Base-by-base conservation (phyloP, 2,329 filamentous ascomycete genomes). In the Colletotrichum sp. region DNA sequence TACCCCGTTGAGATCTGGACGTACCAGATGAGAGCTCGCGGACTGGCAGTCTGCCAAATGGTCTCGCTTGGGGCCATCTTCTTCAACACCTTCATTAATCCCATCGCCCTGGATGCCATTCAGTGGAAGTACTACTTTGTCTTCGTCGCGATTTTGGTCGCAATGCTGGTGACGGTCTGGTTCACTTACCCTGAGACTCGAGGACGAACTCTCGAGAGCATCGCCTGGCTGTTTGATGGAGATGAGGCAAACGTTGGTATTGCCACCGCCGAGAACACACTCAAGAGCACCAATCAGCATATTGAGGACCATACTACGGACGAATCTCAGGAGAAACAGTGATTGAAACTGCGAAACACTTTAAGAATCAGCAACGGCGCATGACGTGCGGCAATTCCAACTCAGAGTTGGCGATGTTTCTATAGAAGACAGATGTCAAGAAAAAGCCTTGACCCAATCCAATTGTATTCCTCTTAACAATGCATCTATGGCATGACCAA, bases 131-230 rank as follows among this genome's bases (percentile, higher is more conserved):
- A 87, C 74, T 88, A 87, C 76, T 85, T 88, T 8, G 81, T 81
- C 2, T 85, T 87, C 61, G 85, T 88, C 77, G 81, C 86, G 34
- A 71, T 67, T 28, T 78, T 84, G 92, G 93, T 96, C 64, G 66
- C n/a, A 15, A 71, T 74, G 55, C 32, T 64, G 8, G 13, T 74
- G 9, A 43, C 61, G 8, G 52, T 77, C 2, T 79, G 69, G 43
- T 79, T 78, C 26, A 65, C 65, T 1, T 75, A 78, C 38, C 76
- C 78, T 3, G 78, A 80, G 26, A 79, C 77, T 2, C 48, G 70
- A 3, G 74, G 77, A 4, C 72, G 72, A 5, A 79, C 78, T 1
- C 77, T 72, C 30, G 78, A 78, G 26, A 74, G 74, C 43, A 69
- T 74, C 32, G 55, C 67, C 13, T 36, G 38, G 36, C 38, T 71